Evolutionary conservation across 1,284 basidiomycete genomes (phyloP), one percentile per base, ranked within the genome.

Genomic region (Nidula niveotomentosa): DNA sequence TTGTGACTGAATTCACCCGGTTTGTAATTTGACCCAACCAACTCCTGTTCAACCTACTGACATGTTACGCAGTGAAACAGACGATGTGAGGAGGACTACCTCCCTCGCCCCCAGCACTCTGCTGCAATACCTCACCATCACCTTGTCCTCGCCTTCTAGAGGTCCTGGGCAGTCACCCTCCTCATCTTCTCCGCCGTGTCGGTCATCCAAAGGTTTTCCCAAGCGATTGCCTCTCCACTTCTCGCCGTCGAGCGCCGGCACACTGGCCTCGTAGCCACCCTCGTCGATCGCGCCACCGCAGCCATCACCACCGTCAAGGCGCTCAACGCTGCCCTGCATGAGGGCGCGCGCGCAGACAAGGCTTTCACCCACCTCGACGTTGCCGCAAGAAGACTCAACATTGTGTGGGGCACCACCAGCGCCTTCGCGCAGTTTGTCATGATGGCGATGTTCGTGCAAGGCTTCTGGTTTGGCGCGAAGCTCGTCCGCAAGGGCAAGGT

Each of bases 1-100:
- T 98, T 46, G 97, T 98, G 94, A 87, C 93, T 52, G 93, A 94
- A 67, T 98, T 98, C 68, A 85, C 91, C 30, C 86, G 87, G 95
- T 74, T 35, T 37, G 37, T 39, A 10, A 1, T 15, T 52, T 35
- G 6, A 13, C 44, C 18, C 17, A 51, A 5, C 46, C n/a, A 1
- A 18, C 23, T 44, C 12, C 15, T 23, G 5, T 54, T 55, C 39
- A 13, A 12, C 12, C 17, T 41, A 8, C 17, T 60, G 36, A 56
- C 55, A 54, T 35, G 54, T 41, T 53, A 58, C 44, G 6, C 65
- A 97, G 95, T 62, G 95, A 98, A 72, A 96, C 93, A 2, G 96
- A 99, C 69, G 93, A 98, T 56, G 89, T 98, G 15, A 87, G 96
- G 48, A 80, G 87, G 53, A 96, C 93, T 0, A 85, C 88, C 13